Evolutionary conservation across 176 grass and related monocot species (phyloP).

Genomic region (Musa acuminata): DNA sequence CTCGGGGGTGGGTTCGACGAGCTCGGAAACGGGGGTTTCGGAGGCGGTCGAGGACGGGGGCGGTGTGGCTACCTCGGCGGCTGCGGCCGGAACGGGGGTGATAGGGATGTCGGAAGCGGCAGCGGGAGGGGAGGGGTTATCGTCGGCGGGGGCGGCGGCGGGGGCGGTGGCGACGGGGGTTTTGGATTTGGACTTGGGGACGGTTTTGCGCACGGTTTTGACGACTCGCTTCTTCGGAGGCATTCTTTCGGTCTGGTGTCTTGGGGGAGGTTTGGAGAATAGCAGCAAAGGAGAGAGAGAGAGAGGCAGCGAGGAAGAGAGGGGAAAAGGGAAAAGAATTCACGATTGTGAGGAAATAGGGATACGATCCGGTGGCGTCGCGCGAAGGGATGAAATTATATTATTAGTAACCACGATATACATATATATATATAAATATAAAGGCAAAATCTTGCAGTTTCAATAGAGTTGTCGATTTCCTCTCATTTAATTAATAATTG

Average conservation of each 20-base stretch:
- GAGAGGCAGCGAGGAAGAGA: background rate
- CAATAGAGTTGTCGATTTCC: too few relatives aligned
- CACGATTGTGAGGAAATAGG: too few relatives aligned
- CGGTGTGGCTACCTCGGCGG: background rate
- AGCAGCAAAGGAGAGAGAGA: background rate
- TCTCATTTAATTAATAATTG: too few relatives aligned
- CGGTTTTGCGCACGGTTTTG: slow-evolving; percentile 24
- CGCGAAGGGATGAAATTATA: too few relatives aligned
- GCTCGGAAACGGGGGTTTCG: slow-evolving; percentile 1
- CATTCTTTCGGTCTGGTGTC: slow-evolving; percentile 4
- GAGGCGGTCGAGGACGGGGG: background rate
- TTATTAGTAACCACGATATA: too few relatives aligned
- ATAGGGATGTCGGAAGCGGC: background rate
- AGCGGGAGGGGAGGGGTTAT: background rate
- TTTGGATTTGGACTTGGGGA: slow-evolving; percentile 9
- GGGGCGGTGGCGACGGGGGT: background rate
- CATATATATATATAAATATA: too few relatives aligned
- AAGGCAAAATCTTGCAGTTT: too few relatives aligned
- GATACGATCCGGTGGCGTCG: too few relatives aligned
- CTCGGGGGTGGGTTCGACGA: background rate
- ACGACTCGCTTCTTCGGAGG: slow-evolving; percentile 41
- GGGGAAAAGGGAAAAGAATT: background rate
- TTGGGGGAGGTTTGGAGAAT: background rate
- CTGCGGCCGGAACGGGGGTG: background rate
- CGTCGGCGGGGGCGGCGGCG: background rate